Evolutionary conservation across 345 rosid genomes (phyloP), one percentile per base, ranked within the genome.

Genomic region (Hypericum androsaemum): DNA sequence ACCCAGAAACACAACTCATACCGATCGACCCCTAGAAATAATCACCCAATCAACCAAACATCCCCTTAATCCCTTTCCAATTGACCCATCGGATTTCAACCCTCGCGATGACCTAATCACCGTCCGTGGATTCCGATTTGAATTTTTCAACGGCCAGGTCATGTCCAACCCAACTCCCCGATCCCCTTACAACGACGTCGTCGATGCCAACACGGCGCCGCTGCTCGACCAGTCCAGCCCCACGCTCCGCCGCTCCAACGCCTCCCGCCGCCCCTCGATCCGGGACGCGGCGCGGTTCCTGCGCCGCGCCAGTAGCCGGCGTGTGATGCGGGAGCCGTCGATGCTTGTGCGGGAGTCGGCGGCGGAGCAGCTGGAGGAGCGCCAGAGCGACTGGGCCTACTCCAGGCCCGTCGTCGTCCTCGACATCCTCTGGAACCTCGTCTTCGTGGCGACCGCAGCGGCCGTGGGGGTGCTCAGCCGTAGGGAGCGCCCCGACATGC

Each of bases 301-400:
- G 39, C 88, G 96, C 32, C 80, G 78, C 11, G 85, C 95, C 7
- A 84, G 92, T 45, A 78, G 80, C 66, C 85, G 89, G 1, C 73
- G 79, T 36, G 54, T 87, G 95, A 76, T 85, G 95, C 77, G 88
- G 0, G 92, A 74, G 53, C 84, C 92, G 0, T 90, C 98, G 12
- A 77, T 82, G 37, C 69, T 78, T 51, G 95, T 90, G 16, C 79
- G 96, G 6, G 96, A 87, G 56, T 71, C 67, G 14, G 95, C 96
- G 6, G 95, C 95, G 6, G 98, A 87, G 77, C 98, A 90, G 77
- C 80, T 90, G 12, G 95, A 87, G 65, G 88, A 74, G 66, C 72
- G 83, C 8, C 96, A 83, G 51, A 78, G 73, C 64, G 71, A 80
- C 56, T 87, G 95, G 96, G 79, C 95, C 7, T 84, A 80, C 65